These are phyloP conservation scores for Capsicum rhomboideum DNA, from an alignment of 257 asterid genomes.

Conservation along the genomic window DNA sequence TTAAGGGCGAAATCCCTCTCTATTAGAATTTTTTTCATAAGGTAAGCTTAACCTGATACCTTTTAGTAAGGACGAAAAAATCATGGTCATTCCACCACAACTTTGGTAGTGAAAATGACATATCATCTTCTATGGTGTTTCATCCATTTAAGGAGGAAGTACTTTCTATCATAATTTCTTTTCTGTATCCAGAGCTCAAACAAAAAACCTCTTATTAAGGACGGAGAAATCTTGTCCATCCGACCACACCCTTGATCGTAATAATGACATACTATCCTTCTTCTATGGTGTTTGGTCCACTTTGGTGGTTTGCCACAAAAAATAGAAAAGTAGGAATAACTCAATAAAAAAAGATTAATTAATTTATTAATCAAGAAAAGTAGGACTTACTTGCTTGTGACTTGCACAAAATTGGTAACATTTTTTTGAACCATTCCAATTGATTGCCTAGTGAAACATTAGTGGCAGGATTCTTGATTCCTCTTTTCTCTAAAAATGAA, in stretches of 20 bases:
- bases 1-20: not conserved
- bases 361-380: not conserved
- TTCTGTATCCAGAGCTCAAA: not conserved
- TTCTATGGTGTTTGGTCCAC: not conserved
- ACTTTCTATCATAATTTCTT: rapidly evolving
- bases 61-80: not conserved
- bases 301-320: not conserved
- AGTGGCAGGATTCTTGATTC: not conserved
- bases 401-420: not conserved
- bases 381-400: not conserved
- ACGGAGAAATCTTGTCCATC: not conserved
- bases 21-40: not conserved
- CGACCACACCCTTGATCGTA: not conserved
- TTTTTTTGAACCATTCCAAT: conserved; percentile 2
- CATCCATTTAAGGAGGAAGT: not conserved
- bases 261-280: not conserved
- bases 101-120: not conserved
- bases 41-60: rapidly evolving
- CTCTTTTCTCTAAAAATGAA: not conserved
- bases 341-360: not conserved
- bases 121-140: not conserved
- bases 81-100: rapidly evolving
- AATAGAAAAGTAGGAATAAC: not conserved
- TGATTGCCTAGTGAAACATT: not conserved
- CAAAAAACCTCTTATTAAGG: rapidly evolving